Evolutionary conservation across 306 rosid genomes (phyloP).

Genomic region (Carpinus fangiana): DNA sequence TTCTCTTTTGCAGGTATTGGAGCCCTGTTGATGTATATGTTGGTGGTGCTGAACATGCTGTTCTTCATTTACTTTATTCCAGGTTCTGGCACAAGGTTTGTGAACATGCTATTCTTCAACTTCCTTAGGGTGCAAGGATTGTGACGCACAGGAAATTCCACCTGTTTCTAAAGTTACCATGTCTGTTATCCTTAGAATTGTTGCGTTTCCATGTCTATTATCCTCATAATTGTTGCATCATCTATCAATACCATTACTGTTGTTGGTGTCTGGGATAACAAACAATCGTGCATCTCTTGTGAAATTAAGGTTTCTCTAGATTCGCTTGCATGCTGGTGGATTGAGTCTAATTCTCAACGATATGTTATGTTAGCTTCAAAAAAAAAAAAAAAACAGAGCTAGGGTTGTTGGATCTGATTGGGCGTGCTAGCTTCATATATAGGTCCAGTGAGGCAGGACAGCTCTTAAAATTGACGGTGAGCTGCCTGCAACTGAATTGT

Average conservation of each 20-base stretch:
- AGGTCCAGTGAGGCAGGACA: background rate
- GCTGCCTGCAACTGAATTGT: background rate
- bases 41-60: slow-evolving; percentile 99
- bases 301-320: slow-evolving; percentile 6
- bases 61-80: slow-evolving; percentile 95
- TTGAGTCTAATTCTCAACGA: background rate
- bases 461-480: background rate
- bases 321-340: background rate
- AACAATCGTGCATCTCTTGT: background rate
- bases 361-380: background rate
- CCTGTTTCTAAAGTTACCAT: slow-evolving; percentile 14
- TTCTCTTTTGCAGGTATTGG: slow-evolving; percentile 71
- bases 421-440: background rate
- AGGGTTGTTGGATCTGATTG: background rate
- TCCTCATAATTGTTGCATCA: slow-evolving; percentile 14
- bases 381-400: background rate
- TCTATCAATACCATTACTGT: slow-evolving; percentile 11
- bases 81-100: slow-evolving; percentile 99
- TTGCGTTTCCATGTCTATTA: slow-evolving; percentile 17
- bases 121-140: background rate
- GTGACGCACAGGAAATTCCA: slow-evolving; percentile 5
- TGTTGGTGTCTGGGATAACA: slow-evolving; percentile 24
- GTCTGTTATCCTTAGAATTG: slow-evolving; percentile 6
- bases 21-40: slow-evolving; percentile 95
- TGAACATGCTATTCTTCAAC: slow-evolving; percentile 10